phyloP scores from a whole-genome alignment of 179 eudicot genomes.

The Actinidia polygama region DNA sequence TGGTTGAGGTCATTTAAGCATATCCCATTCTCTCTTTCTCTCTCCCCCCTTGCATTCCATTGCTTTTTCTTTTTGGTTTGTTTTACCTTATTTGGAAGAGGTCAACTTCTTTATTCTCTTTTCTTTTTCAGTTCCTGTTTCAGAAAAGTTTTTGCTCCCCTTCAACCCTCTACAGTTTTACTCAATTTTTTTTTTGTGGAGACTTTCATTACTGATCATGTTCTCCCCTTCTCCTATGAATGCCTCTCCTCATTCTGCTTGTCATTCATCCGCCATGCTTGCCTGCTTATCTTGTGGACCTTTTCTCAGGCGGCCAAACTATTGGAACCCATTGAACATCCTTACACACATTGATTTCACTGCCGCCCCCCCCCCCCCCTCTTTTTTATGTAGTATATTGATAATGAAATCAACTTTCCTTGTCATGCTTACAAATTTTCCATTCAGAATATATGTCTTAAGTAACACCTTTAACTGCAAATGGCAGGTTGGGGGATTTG shows the following conservation, averaged over 20 bases:
- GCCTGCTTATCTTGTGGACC: not conserved
- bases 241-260: not conserved
- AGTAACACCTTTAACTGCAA: conserved; percentile 3
- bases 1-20: too few relatives aligned
- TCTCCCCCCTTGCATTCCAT: not conserved
- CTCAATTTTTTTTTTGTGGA: too few relatives aligned
- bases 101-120: not conserved
- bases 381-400: not conserved
- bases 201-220: not conserved
- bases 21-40: not conserved
- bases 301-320: not conserved
- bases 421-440: not conserved
- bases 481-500: conserved; percentile 93
- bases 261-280: not conserved
- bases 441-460: not conserved
- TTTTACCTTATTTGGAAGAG: not conserved
- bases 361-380: not conserved
- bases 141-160: not conserved
- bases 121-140: not conserved
- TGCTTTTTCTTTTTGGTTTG: not conserved
- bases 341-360: not conserved
- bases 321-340: not conserved
- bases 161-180: too few relatives aligned
- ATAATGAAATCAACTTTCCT: not conserved
- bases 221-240: not conserved